phyloP scores from a whole-genome alignment of 2,329 filamentous ascomycete genomes.

The Colletotrichum sp. region DNA sequence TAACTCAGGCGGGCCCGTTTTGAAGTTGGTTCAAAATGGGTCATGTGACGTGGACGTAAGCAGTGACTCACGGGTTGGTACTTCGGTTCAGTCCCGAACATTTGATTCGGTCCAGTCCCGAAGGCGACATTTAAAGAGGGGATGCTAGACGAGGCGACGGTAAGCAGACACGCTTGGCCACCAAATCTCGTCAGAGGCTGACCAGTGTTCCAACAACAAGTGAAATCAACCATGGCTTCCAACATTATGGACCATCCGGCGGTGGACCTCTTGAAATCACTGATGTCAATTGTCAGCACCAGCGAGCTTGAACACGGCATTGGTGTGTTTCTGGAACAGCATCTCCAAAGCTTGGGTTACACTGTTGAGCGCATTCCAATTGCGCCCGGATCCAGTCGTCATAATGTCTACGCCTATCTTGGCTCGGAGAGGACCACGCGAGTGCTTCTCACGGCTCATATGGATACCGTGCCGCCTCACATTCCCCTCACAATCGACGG shows the following conservation, averaged over 20 bases:
- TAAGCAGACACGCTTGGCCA: not conserved
- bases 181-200: not conserved
- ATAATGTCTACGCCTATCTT: slow-evolving; percentile 45
- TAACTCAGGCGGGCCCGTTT: not conserved
- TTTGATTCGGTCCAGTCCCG: not conserved
- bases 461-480: slow-evolving; percentile 53
- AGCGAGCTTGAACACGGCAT: slow-evolving; percentile 41
- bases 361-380: slow-evolving; percentile 41
- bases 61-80: not conserved
- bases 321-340: slow-evolving; percentile 35
- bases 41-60: not conserved
- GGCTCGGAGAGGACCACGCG: slow-evolving; percentile 32
- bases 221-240: not conserved
- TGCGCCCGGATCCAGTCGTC: slow-evolving; percentile 31
- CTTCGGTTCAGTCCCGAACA: not conserved
- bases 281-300: slow-evolving; percentile 40
- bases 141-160: not conserved
- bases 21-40: not conserved
- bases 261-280: slow-evolving; percentile 33
- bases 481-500: slow-evolving; percentile 50
- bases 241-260: slow-evolving; percentile 24
- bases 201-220: not conserved
- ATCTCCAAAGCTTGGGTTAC: slow-evolving; percentile 36
- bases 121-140: not conserved
- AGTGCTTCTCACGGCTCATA: slow-evolving; percentile 37